phyloP scores from a whole-genome alignment of 2,329 filamentous ascomycete species.

The Coleophoma cylindrospora region DNA sequence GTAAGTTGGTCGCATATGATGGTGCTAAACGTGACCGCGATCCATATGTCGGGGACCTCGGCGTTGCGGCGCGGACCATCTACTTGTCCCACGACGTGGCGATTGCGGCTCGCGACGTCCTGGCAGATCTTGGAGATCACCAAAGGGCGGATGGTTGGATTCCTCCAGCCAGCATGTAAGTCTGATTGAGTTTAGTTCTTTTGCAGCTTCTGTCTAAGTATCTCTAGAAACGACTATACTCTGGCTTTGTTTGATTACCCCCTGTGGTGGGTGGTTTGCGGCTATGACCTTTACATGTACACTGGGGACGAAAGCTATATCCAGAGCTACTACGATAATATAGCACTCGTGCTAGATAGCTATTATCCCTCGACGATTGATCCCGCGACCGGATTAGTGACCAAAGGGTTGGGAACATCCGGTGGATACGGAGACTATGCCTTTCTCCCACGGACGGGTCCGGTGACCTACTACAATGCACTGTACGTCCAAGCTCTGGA shows the following conservation, averaged over 20 bases:
- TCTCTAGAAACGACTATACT: slow-evolving; percentile 35
- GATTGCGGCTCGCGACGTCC: slow-evolving; percentile 37
- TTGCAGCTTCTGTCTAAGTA: background rate
- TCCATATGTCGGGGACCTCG: slow-evolving; percentile 47
- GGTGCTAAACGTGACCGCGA: slow-evolving; percentile 48
- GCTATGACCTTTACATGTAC: slow-evolving; percentile 43
- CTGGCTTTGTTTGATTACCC: slow-evolving; percentile 47
- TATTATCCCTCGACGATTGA: slow-evolving; percentile 41
- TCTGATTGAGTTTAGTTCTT: background rate
- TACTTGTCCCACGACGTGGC: slow-evolving; percentile 41
- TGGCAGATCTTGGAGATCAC: slow-evolving; percentile 43
- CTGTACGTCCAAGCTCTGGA: slow-evolving; percentile 41
- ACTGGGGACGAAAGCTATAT: slow-evolving; percentile 39
- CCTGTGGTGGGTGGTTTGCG: slow-evolving; percentile 46
- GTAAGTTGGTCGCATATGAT: slow-evolving; percentile 42
- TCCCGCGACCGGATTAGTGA: slow-evolving; percentile 31
- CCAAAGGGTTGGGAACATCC: slow-evolving; percentile 30
- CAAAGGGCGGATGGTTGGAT: slow-evolving; percentile 48
- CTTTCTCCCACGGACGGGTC: slow-evolving; percentile 40
- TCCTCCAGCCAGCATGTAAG: slow-evolving; percentile 46
- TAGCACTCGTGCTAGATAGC: slow-evolving; percentile 36
- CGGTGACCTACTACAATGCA: slow-evolving; percentile 48
- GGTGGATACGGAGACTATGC: slow-evolving; percentile 45
- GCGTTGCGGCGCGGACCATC: slow-evolving; percentile 40
- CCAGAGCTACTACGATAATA: slow-evolving; percentile 33